phyloP scores from a whole-genome alignment of 805 yeast genomes.

The Clavispora fructus region DNA sequence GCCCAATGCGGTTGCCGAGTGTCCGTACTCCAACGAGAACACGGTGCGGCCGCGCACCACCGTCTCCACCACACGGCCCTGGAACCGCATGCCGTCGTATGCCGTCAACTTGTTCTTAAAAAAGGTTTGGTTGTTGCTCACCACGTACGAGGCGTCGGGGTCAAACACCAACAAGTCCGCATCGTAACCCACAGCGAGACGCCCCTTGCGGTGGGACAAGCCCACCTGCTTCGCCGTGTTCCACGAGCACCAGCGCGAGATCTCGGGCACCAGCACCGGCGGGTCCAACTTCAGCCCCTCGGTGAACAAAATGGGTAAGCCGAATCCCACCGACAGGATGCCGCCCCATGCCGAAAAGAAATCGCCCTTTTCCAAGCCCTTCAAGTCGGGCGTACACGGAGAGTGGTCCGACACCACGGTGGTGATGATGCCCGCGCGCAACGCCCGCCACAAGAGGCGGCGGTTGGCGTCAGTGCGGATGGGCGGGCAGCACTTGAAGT shows the following conservation, averaged over 20 bases:
- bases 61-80: conserved; percentile 77
- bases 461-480: conserved; percentile 74
- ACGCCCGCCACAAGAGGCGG: conserved; percentile 70
- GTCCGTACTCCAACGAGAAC: conserved; percentile 54
- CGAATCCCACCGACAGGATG: conserved; percentile 87
- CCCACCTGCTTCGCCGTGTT: conserved; percentile 89
- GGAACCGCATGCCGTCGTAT: conserved; percentile 63
- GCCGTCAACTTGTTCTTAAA: conserved; percentile 90
- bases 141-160: conserved; percentile 44
- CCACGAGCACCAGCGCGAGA: conserved; percentile 72
- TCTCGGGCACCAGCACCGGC: conserved; percentile 52
- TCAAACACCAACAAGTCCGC: conserved; percentile 88
- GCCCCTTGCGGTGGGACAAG: conserved; percentile 65
- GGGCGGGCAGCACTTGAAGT: conserved; percentile 94
- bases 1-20: conserved; percentile 54
- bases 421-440: conserved; percentile 58
- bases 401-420: conserved; percentile 95
- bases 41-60: conserved; percentile 71
- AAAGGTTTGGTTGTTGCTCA: conserved; percentile 51
- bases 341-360: conserved; percentile 97
- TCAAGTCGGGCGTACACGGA: conserved; percentile 90
- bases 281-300: conserved; percentile 54
- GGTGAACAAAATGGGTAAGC: conserved; percentile 76
- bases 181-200: conserved; percentile 67
- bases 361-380: conserved; percentile 77